These are phyloP conservation scores for Ganoderma sinense DNA, from an alignment of 1,284 basidiomycete species.

Conservation along the genomic window DNA sequence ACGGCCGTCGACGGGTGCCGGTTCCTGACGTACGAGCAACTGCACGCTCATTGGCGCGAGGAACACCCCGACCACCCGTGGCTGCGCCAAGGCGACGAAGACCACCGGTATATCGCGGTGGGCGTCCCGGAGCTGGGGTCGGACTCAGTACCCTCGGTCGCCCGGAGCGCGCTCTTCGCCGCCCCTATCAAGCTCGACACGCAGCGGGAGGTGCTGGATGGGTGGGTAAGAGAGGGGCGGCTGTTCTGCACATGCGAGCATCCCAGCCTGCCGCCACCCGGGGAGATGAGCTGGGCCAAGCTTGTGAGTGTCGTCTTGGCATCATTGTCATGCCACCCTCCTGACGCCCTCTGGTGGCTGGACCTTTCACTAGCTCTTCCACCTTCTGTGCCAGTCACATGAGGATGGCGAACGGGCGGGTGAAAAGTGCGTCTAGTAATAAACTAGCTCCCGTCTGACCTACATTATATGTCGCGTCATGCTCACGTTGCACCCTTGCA, in stretches of 20 bases:
- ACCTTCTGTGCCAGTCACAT: not conserved
- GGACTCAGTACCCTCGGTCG: not conserved
- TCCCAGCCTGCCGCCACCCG: conserved; percentile 9
- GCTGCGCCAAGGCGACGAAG: not conserved
- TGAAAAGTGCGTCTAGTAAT: not conserved
- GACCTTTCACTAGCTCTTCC: not conserved
- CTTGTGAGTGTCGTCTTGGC: conserved; percentile 13
- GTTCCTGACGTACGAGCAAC: conserved; percentile 10
- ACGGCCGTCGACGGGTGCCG: not conserved
- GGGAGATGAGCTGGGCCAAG: conserved; percentile 3
- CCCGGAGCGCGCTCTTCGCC: not conserved
- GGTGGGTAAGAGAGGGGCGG: not conserved
- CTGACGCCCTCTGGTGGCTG: not conserved
- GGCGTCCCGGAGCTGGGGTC: not conserved
- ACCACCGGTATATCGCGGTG: not conserved
- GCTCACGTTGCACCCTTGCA: too few relatives aligned
- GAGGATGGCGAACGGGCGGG: not conserved
- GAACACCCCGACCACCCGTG: conserved; percentile 3
- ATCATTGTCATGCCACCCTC: too few relatives aligned
- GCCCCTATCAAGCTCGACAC: not conserved
- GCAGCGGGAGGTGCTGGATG: not conserved
- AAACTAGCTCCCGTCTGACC: not conserved
- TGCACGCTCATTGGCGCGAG: conserved; percentile 16
- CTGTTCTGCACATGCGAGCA: conserved; percentile 21
- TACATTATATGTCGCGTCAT: not conserved